Percentiles rank a stretch among this genome's conserved stretches.
These are phyloP conservation scores for Nemania abortiva DNA, from an alignment of 2,329 filamentous ascomycete species.

Conservation along the genomic window DNA sequence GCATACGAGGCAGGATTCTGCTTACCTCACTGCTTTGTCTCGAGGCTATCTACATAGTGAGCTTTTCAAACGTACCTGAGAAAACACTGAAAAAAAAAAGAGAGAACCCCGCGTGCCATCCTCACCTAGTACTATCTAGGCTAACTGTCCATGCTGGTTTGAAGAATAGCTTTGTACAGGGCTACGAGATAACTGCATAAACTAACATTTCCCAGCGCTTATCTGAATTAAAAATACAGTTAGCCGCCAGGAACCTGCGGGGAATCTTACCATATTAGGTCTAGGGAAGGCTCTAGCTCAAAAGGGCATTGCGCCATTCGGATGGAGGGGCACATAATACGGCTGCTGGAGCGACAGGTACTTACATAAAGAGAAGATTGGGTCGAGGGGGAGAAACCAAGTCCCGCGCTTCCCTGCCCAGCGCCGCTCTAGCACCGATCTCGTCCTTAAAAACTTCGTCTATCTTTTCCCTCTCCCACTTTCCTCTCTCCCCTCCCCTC, in stretches of 20 bases:
- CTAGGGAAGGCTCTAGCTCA: conserved; percentile 19
- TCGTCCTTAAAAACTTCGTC: conserved; percentile 39
- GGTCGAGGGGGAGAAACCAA: not conserved
- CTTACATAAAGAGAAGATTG: too few species aligned
- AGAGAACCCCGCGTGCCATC: not conserved
- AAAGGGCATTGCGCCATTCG: conserved; percentile 38
- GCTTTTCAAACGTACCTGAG: not conserved
- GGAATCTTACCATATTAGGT: not conserved
- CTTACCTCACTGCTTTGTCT: conserved; percentile 8
- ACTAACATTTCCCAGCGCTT: not conserved
- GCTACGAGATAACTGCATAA: not conserved
- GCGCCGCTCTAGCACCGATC: conserved; percentile 33
- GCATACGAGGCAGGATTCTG: not conserved
- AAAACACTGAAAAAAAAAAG: too few species aligned
- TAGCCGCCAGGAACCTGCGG: conserved; percentile 21
- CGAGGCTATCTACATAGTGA: not conserved
- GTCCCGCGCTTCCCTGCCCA: conserved; percentile 25
- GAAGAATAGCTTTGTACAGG: not conserved
- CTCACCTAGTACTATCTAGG: too few species aligned
- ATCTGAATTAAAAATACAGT: conserved; percentile 21
- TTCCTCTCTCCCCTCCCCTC: conserved; percentile 23
- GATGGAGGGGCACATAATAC: conserved; percentile 39
- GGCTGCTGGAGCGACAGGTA: not conserved
- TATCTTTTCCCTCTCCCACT: conserved; percentile 24
- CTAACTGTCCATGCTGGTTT: not conserved